These are phyloP conservation scores for Pelagophyceae sp. DNA, from an alignment of 352 stramenopile species.

Conservation along the genomic window DNA sequence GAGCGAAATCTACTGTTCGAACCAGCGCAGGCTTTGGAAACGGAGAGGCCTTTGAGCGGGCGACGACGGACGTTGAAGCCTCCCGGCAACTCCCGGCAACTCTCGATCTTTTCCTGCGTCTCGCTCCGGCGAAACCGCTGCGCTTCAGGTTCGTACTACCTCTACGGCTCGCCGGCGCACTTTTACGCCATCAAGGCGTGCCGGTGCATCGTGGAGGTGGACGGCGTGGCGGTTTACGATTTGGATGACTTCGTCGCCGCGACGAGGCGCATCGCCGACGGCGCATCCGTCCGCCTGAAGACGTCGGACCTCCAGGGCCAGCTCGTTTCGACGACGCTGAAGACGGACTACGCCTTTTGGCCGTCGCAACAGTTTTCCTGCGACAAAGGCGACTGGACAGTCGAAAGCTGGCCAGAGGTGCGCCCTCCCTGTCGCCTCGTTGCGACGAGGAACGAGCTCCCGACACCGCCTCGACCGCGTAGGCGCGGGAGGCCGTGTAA, in stretches of 20 bases:
- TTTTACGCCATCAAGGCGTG: conserved; percentile 75
- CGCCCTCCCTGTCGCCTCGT: too few relatives aligned
- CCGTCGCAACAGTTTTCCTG: conserved; percentile 62
- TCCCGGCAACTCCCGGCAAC: conserved; percentile 66
- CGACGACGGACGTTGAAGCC: background rate
- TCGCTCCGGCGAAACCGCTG: conserved; percentile 78
- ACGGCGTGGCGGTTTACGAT: conserved; percentile 60
- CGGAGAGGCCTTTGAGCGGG: background rate
- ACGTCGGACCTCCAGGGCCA: conserved; percentile 77
- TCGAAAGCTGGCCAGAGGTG: too few relatives aligned
- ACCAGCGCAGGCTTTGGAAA: too few relatives aligned
- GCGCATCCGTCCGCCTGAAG: conserved; percentile 69
- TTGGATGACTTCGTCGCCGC: conserved; percentile 71
- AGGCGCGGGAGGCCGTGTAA: too few relatives aligned
- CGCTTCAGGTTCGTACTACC: too few relatives aligned
- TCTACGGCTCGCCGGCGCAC: conserved; percentile 72
- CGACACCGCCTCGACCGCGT: too few relatives aligned
- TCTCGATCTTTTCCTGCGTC: conserved; percentile 67
- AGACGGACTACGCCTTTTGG: conserved; percentile 80
- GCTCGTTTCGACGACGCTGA: conserved; percentile 73
- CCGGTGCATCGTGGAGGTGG: conserved; percentile 78
- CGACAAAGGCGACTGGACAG: conserved; percentile 3
- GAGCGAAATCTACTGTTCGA: conserved; percentile 17
- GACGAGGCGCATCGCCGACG: conserved; percentile 64
- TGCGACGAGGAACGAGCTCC: too few relatives aligned